Evolutionary conservation across 805 yeast genomes (phyloP), one percentile per base, ranked within the genome.

Genomic region (Candida sanyiensis): DNA sequence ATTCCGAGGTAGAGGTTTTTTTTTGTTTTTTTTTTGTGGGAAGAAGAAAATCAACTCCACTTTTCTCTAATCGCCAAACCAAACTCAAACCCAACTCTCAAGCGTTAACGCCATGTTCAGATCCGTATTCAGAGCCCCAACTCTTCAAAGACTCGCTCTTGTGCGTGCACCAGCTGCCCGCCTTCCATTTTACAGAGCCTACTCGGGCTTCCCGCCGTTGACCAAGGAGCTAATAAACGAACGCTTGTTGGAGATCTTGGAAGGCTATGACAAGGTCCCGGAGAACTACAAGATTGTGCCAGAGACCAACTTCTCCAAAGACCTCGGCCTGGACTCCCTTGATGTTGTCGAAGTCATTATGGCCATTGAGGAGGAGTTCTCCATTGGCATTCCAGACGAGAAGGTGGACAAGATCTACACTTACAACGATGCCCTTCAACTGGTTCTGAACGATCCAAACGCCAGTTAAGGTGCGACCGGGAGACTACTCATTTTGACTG

Each of bases 351-450:
- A 80, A 59, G 80, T 82, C 21, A 66, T 80, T 39, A 82, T 80
- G 72, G 85, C 83, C 45, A 70, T 80, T 50, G 87, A 80, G 61
- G 80, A 77, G 58, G 77, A 80, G 60, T 74, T 74, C 52, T 74
- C 72, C 50, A 66, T 74, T 58, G 79, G 74, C 28, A 80, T 82
- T 56, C 84, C 90, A 25, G 94, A 84, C 66, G 77, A 80, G 57
- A 80, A 82, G 53, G 87, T 94, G 39, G 95, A 87, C 58, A 83
- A 80, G 59, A 81, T 87, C 63, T 82, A 80, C 66, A 83, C 94
- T 35, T 86, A 87, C 47, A 82, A 83, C 50, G 90, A 86, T 66
- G 94, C 95, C 41, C 72, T 84, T 50, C 81, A 84, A 53, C 80
- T 83, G 67, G 83, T 87, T 51, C 68, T 40, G 16, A 46, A 40